Conservation (phyloP, 257 asterid species). For the Nicotiana noctiflora region DNA sequence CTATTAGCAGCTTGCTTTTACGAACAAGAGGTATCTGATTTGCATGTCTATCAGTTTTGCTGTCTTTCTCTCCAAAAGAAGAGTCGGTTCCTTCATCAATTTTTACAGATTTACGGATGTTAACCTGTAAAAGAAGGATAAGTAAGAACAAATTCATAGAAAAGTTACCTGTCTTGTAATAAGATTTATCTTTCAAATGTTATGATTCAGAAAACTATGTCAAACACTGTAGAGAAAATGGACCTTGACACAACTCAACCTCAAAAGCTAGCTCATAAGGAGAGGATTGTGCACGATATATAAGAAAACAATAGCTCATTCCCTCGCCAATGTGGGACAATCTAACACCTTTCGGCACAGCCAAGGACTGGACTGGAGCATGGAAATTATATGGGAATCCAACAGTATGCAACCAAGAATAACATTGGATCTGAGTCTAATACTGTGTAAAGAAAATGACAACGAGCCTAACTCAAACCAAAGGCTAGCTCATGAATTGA, state of each 20-base stretch:
- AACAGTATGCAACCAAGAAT: not conserved
- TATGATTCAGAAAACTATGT: not conserved
- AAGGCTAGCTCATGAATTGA: not conserved
- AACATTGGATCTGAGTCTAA: not conserved
- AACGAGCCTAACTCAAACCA: not conserved
- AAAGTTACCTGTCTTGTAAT: conserved; percentile 1
- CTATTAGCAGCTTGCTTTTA: conserved; percentile 82
- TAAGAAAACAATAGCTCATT: no score
- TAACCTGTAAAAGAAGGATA: conserved; percentile 40
- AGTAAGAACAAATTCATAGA: not conserved
- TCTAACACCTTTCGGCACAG: not conserved
- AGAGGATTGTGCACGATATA: no score
- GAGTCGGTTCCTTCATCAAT: conserved; percentile 45
- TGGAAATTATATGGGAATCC: not conserved
- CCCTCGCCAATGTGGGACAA: not conserved
- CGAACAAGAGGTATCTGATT: conserved; percentile 46
- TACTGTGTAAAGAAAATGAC: not conserved
- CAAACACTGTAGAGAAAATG: not conserved
- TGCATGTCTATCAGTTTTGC: conserved; percentile 27
- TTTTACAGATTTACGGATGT: conserved; percentile 41
- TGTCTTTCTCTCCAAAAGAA: conserved; percentile 29
- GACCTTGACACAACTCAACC: no score
- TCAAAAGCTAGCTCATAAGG: no score
- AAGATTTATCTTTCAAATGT: not conserved
- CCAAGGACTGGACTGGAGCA: not conserved